These are phyloP conservation scores for Tetracladium setigerum DNA, from an alignment of 495 filamentous ascomycete genomes.

Conservation along the genomic window DNA sequence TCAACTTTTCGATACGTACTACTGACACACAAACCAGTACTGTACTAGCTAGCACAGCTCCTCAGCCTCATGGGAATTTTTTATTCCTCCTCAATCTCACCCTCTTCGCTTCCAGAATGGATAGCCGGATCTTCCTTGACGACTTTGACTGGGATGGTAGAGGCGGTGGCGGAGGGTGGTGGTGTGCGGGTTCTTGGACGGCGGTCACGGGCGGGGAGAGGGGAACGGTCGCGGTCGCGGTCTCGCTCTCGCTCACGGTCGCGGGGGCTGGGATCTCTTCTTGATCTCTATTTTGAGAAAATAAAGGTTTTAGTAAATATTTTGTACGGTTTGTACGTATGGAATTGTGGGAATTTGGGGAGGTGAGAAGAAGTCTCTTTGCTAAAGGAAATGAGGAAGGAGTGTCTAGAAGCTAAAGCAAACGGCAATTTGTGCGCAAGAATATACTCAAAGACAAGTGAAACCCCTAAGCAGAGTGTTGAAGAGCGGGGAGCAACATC, in stretches of 20 bases:
- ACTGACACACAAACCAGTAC: too few relatives aligned
- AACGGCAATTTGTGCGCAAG: not conserved
- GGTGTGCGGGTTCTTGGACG: conserved; percentile 48
- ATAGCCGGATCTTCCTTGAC: conserved; percentile 58
- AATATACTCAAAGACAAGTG: not conserved
- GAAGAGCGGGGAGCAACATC: not conserved
- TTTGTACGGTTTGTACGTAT: too few relatives aligned
- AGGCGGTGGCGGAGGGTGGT: conserved; percentile 33
- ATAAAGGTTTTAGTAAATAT: not conserved
- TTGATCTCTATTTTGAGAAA: conserved; percentile 39
- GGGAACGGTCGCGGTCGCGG: conserved; percentile 55
- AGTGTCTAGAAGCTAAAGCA: not conserved
- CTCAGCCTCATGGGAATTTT: too few relatives aligned
- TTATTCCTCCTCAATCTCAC: conserved; percentile 93
- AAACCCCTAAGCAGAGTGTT: not conserved
- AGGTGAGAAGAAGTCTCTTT: too few relatives aligned
- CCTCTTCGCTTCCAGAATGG: conserved; percentile 89
- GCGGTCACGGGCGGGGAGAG: conserved; percentile 38
- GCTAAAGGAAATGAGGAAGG: too few relatives aligned
- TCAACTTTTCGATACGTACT: conserved; percentile 23
- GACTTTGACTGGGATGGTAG: too few relatives aligned
- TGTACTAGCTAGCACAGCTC: too few relatives aligned
- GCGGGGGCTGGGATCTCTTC: conserved; percentile 46
- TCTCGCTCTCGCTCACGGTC: too few relatives aligned
- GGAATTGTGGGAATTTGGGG: not conserved